Percentiles rank a stretch among this genome's conserved stretches.
These are phyloP conservation scores for Gomphus sp. DNA, from an alignment of 1,284 basidiomycete genomes.

Conservation along the genomic window DNA sequence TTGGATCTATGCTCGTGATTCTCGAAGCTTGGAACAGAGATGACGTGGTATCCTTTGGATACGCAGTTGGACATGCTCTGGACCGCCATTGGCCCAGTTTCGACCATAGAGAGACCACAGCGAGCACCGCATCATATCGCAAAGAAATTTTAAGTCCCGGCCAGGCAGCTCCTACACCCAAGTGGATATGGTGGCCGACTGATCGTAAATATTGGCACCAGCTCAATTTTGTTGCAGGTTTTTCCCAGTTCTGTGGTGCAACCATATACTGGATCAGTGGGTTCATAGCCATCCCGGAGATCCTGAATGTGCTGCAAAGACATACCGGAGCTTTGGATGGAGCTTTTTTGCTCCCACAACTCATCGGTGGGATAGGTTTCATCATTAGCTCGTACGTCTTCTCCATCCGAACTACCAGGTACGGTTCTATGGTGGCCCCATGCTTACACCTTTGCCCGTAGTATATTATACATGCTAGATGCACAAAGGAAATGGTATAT, in stretches of 20 bases:
- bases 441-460: not conserved
- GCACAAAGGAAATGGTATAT: constrained; percentile 44
- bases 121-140: not conserved
- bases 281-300: not conserved
- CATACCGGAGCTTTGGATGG: constrained; percentile 24
- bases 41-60: constrained; percentile 26
- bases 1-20: constrained; percentile 37
- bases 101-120: not conserved
- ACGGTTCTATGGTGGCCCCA: not conserved
- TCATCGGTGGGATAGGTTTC: constrained; percentile 49
- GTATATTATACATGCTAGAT: constrained; percentile 44
- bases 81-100: not conserved
- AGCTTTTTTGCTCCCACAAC: constrained; percentile 44
- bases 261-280: constrained; percentile 45
- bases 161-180: not conserved
- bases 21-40: constrained; percentile 36
- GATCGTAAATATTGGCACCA: constrained; percentile 39
- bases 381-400: constrained; percentile 32
- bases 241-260: constrained; percentile 42
- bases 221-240: constrained; percentile 43
- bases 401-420: not conserved
- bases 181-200: constrained; percentile 30
- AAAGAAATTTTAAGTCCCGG: too few relatives aligned
- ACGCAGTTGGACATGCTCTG: constrained; percentile 18
- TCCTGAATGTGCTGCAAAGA: constrained; percentile 2